Evolutionary conservation across 257 asterid genomes (phyloP), one percentile per base, ranked within the genome.

Genomic region (Solanum rostratum): DNA sequence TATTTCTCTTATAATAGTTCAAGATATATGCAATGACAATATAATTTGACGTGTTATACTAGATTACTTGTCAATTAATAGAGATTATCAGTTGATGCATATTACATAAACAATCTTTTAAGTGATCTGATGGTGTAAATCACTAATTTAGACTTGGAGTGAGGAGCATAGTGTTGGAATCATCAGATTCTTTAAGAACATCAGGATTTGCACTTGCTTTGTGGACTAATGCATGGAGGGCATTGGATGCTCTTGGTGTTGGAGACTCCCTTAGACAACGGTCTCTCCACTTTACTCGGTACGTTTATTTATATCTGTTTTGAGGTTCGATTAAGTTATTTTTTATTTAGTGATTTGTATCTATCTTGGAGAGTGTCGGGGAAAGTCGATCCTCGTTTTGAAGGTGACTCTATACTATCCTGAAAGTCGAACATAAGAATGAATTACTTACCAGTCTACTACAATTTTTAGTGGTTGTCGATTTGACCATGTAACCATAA

Each of bases 141-240:
- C 0, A 0, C 0, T 0, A 8, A 66, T 69, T 19, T 80, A 90
- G 92, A 81, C 60, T 90, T 81, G 92, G 92, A 57, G 62, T 90
- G 60, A 80, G 84, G 81, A 91, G 91, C 85, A 29, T 90, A 85
- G 89, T 91, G 18, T 85, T 91, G 87, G 94, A 91, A 85, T 88
- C 94, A 53, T 85, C 91, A n/a, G 90, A 85, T 16, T 39, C 87
- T 12, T 39, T 91, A 86, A 73, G 92, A 80, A 85, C 84, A 39
- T 59, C 88, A 19, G 91, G 94, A 41, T 90, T 79, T 59, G 94
- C 90, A 62, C 76, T 91, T 41, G 86, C 91, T 18, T 63, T 88
- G 74, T 90, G 91, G 92, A 84, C 91, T 24, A 91, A 91, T 74
- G 90, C 94, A 20, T 88, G 92, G 91, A 90, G 85, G 83, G 92